These are phyloP conservation scores for Aspergillus avenaceus DNA, from an alignment of 495 filamentous ascomycete species.

Conservation along the genomic window DNA sequence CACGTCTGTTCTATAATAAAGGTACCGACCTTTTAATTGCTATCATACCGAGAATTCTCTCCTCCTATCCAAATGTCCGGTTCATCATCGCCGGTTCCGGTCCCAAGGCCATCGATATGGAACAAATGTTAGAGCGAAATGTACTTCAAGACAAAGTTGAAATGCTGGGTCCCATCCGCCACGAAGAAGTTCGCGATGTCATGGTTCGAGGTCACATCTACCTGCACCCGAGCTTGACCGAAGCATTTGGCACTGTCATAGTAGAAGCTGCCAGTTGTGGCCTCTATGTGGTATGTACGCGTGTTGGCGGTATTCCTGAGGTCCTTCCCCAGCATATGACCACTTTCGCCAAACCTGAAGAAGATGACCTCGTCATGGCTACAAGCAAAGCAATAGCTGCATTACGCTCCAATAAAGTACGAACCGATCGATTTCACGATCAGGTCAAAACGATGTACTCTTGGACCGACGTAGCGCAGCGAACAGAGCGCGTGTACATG, in stretches of 20 bases:
- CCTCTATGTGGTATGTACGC: constrained; percentile 92
- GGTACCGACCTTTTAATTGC: constrained; percentile 94
- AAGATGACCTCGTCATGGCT: constrained; percentile 81
- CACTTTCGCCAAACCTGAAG: constrained; percentile 85
- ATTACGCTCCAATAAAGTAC: constrained; percentile 75
- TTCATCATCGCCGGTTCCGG: constrained; percentile 96
- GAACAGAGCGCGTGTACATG: constrained; percentile 92
- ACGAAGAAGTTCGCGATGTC: constrained; percentile 96
- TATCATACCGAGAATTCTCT: constrained; percentile 86
- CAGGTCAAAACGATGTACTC: constrained; percentile 97
- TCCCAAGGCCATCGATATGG: constrained; percentile 93
- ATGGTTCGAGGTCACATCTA: constrained; percentile 98
- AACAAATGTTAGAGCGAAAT: constrained; percentile 95
- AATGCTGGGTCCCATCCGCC: constrained; percentile 84
- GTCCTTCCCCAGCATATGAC: constrained; percentile 94
- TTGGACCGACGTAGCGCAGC: constrained; percentile 89
- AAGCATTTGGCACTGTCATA: constrained; percentile 96
- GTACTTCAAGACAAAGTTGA: constrained; percentile 93
- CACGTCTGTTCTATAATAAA: constrained; percentile 97
- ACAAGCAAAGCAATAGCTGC: constrained; percentile 78
- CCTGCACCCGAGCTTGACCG: constrained; percentile 88
- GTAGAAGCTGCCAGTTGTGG: constrained; percentile 96
- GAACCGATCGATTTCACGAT: constrained; percentile 92
- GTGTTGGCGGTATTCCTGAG: constrained; percentile 94
- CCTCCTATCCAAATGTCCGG: constrained; percentile 83